Conservation (phyloP, 352 stramenopile species). For the Plasmopara muralis region DNA sequence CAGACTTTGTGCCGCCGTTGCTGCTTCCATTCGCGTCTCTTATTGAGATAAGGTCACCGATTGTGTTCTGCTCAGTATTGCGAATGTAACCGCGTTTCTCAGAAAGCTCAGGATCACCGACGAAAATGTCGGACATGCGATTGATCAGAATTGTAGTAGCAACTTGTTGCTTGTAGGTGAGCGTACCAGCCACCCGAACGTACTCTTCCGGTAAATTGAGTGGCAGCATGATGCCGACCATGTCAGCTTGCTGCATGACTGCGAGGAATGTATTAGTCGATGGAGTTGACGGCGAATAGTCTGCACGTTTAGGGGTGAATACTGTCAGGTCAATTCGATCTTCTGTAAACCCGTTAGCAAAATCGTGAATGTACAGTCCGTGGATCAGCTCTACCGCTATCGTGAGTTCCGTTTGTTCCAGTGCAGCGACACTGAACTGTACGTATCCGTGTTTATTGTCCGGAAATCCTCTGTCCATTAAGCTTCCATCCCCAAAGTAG, state of each 20-base stretch:
- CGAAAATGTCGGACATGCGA: slow-evolving; percentile 87
- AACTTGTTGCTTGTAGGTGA: slow-evolving; percentile 59
- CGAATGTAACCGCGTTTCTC: slow-evolving; percentile 45
- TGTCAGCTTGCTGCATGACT: slow-evolving; percentile 73
- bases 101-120: slow-evolving; percentile 76
- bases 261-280: slow-evolving; percentile 72
- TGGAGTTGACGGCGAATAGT: slow-evolving; percentile 53
- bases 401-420: slow-evolving; percentile 82
- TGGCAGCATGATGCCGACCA: slow-evolving; percentile 84
- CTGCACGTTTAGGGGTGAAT: slow-evolving; percentile 78
- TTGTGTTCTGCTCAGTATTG: slow-evolving; percentile 56
- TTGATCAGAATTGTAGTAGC: slow-evolving; percentile 85
- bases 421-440: slow-evolving; percentile 84
- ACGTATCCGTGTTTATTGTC: slow-evolving; percentile 95
- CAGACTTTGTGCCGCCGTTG: slow-evolving; percentile 1
- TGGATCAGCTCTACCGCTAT: slow-evolving; percentile 91
- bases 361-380: slow-evolving; percentile 90
- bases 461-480: slow-evolving; percentile 68
- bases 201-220: slow-evolving; percentile 89
- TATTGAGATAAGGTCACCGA: slow-evolving; percentile 22
- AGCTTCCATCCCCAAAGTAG: slow-evolving; percentile 66
- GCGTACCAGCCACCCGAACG: slow-evolving; percentile 41
- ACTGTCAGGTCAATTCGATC: slow-evolving; percentile 85
- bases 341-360: slow-evolving; percentile 64
- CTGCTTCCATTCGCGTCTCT: slow-evolving; percentile 13